Evolutionary conservation across 768 basidiomycete species (phyloP), one percentile per base, ranked within the genome.

Genomic region (Lactarius evosmus): DNA sequence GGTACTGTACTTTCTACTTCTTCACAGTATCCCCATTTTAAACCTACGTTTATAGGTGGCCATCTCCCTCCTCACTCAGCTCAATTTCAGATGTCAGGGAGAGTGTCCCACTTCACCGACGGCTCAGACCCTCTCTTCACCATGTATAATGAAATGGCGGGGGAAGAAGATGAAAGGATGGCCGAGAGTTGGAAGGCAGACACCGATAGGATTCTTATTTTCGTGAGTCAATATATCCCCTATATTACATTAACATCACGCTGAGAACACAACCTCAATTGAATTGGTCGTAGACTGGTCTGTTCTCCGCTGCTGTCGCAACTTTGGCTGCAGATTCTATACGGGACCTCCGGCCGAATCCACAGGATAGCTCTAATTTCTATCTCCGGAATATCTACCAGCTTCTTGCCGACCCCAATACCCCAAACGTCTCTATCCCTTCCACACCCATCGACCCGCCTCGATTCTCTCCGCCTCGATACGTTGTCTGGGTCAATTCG

Each of bases 31-130:
- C n/a, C n/a, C n/a, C n/a, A n/a, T n/a, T n/a, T n/a, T n/a, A n/a
- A n/a, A n/a, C n/a, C n/a, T 33, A 72, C 78, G 58, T 64, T 93
- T 95, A 80, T 96, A 89, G 2, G 91, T 93, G 44, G 96, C 96
- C 96, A 99, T 98, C 76, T 97, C 89, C n/a, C n/a, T n/a, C n/a
- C n/a, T n/a, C n/a, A n/a, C n/a, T n/a, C n/a, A n/a, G n/a, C n/a
- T n/a, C n/a, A 38, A 38, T 38, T 7, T 38, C 36, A 38, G 36
- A 14, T 14, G 14, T 38, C 36, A 14, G 7, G 7, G 14, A 14
- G 36, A 49, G 46, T 8, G 19, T 19, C 17, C 46, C 7, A 49
- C 46, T n/a, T 49, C 19, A n/a, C 19, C n/a, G n/a, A n/a, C n/a
- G n/a, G n/a, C n/a, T n/a, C n/a, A n/a, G n/a, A n/a, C n/a, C n/a